Evolutionary conservation across 202 grass and related monocot genomes (phyloP), one percentile per base, ranked within the genome.

Genomic region (Carex arenaria): DNA sequence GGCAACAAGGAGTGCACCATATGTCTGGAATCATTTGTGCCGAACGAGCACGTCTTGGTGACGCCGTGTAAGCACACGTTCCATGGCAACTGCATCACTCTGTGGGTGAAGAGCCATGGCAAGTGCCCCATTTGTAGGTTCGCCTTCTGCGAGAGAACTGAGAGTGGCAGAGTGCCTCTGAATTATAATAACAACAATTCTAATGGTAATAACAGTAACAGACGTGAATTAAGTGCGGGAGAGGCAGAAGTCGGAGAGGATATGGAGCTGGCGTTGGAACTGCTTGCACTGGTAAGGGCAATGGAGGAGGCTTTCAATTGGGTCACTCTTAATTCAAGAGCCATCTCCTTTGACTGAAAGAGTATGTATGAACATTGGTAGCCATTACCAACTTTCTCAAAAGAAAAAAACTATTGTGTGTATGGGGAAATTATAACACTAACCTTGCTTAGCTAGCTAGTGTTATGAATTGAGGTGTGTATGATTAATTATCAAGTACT

Each of bases 31-130:
- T 78, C 87, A 2, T 94, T 97, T 8, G 7, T 79, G 38, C 47
- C 83, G 1, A 71, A 64, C n/a, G 90, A 94, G 78, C 85, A 89
- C 45, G 94, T 93, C 4, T 71, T 88, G 49, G 57, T 82, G 45
- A 93, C 91, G 7, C 89, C 89, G 52, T 97, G 91, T 87, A 87
- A 90, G 78, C 93, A 97, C 87, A 90, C 80, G 73, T 93, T 97
- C 57, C 93, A 97, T 53, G 80, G 72, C 0, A 81, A 72, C 6
- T 96, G 93, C 47, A 86, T 91, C 83, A 18, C 65, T 7, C 93
- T 90, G 0, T 89, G 93, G 90, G 83, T 95, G 55, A 90, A 88
- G 85, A 81, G 75, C 5, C 85, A 91, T 0, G 89, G 91, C 60
- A 91, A 82, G 74, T 92, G 93, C 83, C 90, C 90, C 0, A 68